A percentile compares a stretch with the other conserved stretches of the same genome.
phyloP scores from a whole-genome alignment of 805 yeast species.

The Hanseniaspora lindneri region DNA sequence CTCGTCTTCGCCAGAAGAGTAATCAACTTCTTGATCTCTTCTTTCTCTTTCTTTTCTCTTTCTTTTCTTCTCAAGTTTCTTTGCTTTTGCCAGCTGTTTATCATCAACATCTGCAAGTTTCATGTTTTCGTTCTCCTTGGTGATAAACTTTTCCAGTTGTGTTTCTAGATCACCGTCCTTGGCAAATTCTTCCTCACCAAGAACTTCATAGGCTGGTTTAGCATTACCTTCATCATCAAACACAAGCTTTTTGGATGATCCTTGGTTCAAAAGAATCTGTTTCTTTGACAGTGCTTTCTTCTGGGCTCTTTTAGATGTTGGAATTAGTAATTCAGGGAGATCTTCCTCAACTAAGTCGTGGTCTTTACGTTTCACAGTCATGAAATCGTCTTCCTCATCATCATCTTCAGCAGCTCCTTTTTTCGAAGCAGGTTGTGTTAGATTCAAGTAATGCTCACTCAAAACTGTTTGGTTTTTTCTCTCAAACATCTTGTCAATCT shows the following conservation, averaged over 20 bases:
- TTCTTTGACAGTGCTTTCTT: slow-evolving; percentile 85
- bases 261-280: slow-evolving; percentile 46
- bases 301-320: slow-evolving; percentile 70
- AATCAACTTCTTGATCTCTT: slow-evolving; percentile 33
- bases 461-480: slow-evolving; percentile 85
- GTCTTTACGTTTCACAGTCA: slow-evolving; percentile 66
- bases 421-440: slow-evolving; percentile 40
- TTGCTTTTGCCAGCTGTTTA: slow-evolving; percentile 62
- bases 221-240: slow-evolving; percentile 94
- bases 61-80: slow-evolving; percentile 78
- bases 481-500: slow-evolving; percentile 90
- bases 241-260: slow-evolving; percentile 62
- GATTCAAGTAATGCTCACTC: slow-evolving; percentile 72
- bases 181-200: slow-evolving; percentile 76
- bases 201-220: slow-evolving; percentile 82
- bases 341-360: slow-evolving; percentile 58
- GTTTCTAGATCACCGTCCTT: slow-evolving; percentile 53
- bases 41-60: slow-evolving; percentile 71
- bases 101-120: slow-evolving; percentile 60
- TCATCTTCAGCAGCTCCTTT: slow-evolving; percentile 34
- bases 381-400: slow-evolving; percentile 53
- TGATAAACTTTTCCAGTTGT: slow-evolving; percentile 58
- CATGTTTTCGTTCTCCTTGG: slow-evolving; percentile 59
- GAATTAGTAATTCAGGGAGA: slow-evolving; percentile 46
- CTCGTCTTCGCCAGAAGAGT: slow-evolving; percentile 23